These are phyloP conservation scores for Globisporangium orthogonon DNA, from an alignment of 352 stramenopile species.

Conservation along the genomic window DNA sequence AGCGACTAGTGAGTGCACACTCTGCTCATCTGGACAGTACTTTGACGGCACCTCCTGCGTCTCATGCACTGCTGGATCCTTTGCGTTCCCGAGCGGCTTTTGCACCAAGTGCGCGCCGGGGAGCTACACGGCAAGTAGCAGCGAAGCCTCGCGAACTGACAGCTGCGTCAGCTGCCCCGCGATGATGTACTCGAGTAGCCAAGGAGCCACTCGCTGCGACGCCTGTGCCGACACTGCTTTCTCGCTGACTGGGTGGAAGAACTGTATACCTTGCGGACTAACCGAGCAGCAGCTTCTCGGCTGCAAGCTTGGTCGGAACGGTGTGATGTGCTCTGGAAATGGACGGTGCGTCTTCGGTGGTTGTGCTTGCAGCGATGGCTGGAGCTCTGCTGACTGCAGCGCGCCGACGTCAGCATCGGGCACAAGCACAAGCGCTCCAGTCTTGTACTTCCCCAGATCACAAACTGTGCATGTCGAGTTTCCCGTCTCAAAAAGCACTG, in stretches of 20 bases:
- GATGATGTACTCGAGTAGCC: constrained; percentile 23
- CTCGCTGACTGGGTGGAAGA: constrained; percentile 45
- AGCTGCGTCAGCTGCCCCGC: constrained; percentile 34
- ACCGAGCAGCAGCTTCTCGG: constrained; percentile 14
- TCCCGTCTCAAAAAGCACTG: constrained; percentile 4
- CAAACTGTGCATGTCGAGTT: constrained; percentile 19
- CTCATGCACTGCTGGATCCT: constrained; percentile 16
- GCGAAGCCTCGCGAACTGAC: constrained; percentile 1
- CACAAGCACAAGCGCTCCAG: constrained; percentile 12
- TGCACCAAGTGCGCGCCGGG: constrained; percentile 38
- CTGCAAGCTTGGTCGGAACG: constrained; percentile 49
- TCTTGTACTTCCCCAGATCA: constrained; percentile 41
- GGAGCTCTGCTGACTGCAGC: constrained; percentile 42
- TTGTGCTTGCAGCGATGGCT: constrained; percentile 37
- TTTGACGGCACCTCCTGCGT: constrained; percentile 25
- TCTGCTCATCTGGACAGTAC: constrained; percentile 24
- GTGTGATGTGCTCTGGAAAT: constrained; percentile 46
- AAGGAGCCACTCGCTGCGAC: constrained; percentile 25
- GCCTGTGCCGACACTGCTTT: constrained; percentile 29
- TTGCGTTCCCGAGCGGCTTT: constrained; percentile 17
- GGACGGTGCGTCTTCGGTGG: constrained; percentile 44
- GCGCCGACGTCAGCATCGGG: not conserved
- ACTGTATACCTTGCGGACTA: constrained; percentile 42
- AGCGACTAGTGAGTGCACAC: constrained; percentile 21
- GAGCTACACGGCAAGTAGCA: constrained; percentile 23